These are phyloP conservation scores for Penicillium coprophilum DNA, from an alignment of 495 filamentous ascomycete genomes.

Conservation along the genomic window DNA sequence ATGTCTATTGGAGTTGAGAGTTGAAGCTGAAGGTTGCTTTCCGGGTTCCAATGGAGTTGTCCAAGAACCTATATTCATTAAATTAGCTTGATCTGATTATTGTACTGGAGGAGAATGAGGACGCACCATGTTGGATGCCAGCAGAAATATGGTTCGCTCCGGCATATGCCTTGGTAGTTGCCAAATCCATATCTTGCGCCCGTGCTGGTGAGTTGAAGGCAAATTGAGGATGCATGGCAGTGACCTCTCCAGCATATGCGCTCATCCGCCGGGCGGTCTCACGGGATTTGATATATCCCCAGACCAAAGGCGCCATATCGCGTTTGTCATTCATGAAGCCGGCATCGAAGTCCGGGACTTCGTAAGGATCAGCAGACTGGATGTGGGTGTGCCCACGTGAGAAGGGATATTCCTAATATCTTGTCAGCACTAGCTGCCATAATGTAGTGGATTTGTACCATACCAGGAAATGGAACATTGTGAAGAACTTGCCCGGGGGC, in stretches of 20 bases:
- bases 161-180: slow-evolving; percentile 71
- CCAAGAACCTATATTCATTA: slow-evolving; percentile 37
- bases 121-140: slow-evolving; percentile 60
- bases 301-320: slow-evolving; percentile 82
- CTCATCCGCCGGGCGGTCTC: slow-evolving; percentile 79
- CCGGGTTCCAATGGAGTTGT: slow-evolving; percentile 45
- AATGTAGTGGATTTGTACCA: background rate
- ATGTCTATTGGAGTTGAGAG: slow-evolving; percentile 53
- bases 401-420: slow-evolving; percentile 65
- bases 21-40: slow-evolving; percentile 45
- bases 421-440: background rate
- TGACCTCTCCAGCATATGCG: slow-evolving; percentile 75
- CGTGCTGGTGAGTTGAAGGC: slow-evolving; percentile 65
- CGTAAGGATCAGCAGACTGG: slow-evolving; percentile 68
- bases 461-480: slow-evolving; percentile 81
- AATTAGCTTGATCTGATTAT: background rate
- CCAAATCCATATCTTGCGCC: slow-evolving; percentile 70
- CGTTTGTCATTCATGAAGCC: slow-evolving; percentile 85
- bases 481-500: slow-evolving; percentile 79
- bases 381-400: slow-evolving; percentile 74
- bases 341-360: slow-evolving; percentile 74
- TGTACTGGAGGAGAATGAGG: background rate
- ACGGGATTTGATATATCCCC: slow-evolving; percentile 83
- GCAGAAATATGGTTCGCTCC: slow-evolving; percentile 71
- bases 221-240: slow-evolving; percentile 62